These are phyloP conservation scores for Amanita muscaria DNA, from an alignment of 768 basidiomycete genomes.

Conservation along the genomic window DNA sequence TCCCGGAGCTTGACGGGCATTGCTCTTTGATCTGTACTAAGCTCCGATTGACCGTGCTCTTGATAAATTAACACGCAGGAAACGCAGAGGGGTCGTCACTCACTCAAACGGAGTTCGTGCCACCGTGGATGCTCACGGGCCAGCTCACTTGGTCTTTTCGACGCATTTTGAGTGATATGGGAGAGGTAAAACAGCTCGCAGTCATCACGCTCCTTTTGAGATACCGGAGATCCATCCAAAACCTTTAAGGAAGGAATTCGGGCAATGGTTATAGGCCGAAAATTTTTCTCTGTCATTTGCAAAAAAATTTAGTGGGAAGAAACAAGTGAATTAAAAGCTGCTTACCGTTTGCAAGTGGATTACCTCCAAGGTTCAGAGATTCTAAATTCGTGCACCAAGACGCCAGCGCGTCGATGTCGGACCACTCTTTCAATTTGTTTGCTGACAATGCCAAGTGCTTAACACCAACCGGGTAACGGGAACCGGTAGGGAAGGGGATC, in stretches of 20 bases:
- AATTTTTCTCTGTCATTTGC: constrained; percentile 31
- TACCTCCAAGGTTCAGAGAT: constrained; percentile 51
- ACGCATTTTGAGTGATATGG: constrained; percentile 40
- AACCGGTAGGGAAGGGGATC: constrained; percentile 35
- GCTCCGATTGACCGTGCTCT: constrained; percentile 55
- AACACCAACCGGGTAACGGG: constrained; percentile 25
- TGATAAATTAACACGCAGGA: constrained; percentile 3
- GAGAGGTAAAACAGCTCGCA: constrained; percentile 80
- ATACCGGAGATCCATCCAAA: constrained; percentile 59
- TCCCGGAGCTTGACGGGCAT: constrained; percentile 46
- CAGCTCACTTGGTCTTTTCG: constrained; percentile 30
- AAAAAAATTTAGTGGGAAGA: background rate
- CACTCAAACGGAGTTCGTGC: constrained; percentile 54
- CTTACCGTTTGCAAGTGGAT: constrained; percentile 54
- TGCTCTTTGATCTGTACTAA: constrained; percentile 19
- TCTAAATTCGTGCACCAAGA: constrained; percentile 63
- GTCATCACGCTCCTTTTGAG: constrained; percentile 63
- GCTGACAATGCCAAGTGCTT: constrained; percentile 55
- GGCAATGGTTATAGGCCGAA: constrained; percentile 58
- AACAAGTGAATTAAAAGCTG: constrained; percentile 6
- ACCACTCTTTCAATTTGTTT: constrained; percentile 54
- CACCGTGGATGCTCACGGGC: constrained; percentile 54
- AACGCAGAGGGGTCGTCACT: constrained; percentile 15
- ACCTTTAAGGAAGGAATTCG: constrained; percentile 50
- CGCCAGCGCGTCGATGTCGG: constrained; percentile 52